Evolutionary conservation across 2,329 filamentous ascomycete genomes (phyloP), one percentile per base, ranked within the genome.

Genomic region (Fusarium burgessii): DNA sequence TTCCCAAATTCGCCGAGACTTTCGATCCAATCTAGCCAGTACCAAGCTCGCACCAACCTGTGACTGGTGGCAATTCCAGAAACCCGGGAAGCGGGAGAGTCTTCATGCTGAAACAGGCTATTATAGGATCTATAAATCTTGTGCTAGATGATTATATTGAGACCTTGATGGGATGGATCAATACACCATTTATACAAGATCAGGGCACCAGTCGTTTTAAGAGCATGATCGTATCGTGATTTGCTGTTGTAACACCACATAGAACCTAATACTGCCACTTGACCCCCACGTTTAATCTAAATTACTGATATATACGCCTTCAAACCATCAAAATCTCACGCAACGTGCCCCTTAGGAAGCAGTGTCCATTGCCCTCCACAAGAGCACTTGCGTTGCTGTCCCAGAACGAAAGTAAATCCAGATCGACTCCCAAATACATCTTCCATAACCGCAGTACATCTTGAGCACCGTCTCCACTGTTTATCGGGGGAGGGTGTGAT

Each of bases 371-470:
- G 81, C 5, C 87, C 88, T 11, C 85, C 84, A 68, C 88, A 90
- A 8, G 83, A 82, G 66, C 88, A 90, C 73, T 83, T 84, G 27
- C 86, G 81, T 77, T 89, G 86, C 76, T 89, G 87, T 15, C 81
- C 80, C 46, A 89, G 75, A 38, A 90, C 81, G 77, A 88, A 89
- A 6, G 81, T 83, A 61, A 86, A 83, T 2, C 87, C 88, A 1
- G 87, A 84, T 64, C 83, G 82, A 27, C 79, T 80, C 17, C 79
- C 82, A 32, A 78, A 79, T 1, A 87, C 80, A 68, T 92, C 89
- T 74, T 91, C 90, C 84, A 92, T 91, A n/a, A 91, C 84, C 51
- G 87, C 84, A 46, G 88, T 85, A 77, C 91, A 93, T 41, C 91
- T 83, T 23, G 87, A 87, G 58, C 81, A 83, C 35, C 80, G 74